A percentile compares a stretch with the other conserved stretches of the same genome.
phyloP scores from a whole-genome alignment of 805 yeast genomes.

The Wickerhamomyces alni region DNA sequence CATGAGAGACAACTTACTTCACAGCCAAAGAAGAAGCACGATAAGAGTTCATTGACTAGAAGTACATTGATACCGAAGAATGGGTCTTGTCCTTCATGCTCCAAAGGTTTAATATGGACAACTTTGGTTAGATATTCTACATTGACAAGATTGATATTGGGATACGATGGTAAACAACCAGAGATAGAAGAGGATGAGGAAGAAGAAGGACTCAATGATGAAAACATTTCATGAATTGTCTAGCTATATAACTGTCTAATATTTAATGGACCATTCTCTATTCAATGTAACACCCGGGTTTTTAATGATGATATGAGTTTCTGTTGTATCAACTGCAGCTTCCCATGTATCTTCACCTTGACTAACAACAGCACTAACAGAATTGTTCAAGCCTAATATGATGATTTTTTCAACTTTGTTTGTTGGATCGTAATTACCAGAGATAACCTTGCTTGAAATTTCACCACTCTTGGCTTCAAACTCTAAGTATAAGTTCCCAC shows the following conservation, averaged over 20 bases:
- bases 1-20: neutral
- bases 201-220: constrained; percentile 9
- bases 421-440: constrained; percentile 24
- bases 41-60: neutral
- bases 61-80: constrained; percentile 22
- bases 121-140: constrained; percentile 23
- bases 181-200: neutral
- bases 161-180: constrained; percentile 9
- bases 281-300: constrained; percentile 45
- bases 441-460: constrained; percentile 25
- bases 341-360: constrained; percentile 36
- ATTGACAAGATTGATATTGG: constrained; percentile 5
- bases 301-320: constrained; percentile 29
- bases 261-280: constrained; percentile 40
- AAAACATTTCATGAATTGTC: neutral
- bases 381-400: constrained; percentile 33
- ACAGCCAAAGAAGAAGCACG: neutral
- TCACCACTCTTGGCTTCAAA: constrained; percentile 33
- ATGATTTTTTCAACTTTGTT: constrained; percentile 50
- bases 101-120: constrained; percentile 24
- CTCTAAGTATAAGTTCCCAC: constrained; percentile 41
- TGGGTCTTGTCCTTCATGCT: constrained; percentile 27
- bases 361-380: constrained; percentile 20
- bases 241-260: constrained; percentile 11
- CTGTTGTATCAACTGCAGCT: constrained; percentile 23